A percentile compares a stretch with the other conserved stretches of the same genome.
These are phyloP conservation scores for Lachnellula occidentalis DNA, from an alignment of 2,329 filamentous ascomycete genomes.

Conservation along the genomic window DNA sequence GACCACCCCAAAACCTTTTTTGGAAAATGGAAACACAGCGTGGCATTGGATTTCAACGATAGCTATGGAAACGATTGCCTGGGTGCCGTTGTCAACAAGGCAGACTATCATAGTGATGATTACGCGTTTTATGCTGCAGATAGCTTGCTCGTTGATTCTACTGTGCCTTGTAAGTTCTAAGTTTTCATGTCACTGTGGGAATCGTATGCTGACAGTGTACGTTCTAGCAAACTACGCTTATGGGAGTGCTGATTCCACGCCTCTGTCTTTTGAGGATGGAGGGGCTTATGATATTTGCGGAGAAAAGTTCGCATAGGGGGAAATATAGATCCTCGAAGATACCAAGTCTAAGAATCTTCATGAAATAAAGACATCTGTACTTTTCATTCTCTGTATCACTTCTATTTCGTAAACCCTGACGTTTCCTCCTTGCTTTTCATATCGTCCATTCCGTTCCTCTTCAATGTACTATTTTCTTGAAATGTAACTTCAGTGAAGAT, in stretches of 20 bases:
- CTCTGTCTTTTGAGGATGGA: slow-evolving; percentile 14
- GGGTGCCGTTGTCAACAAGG: slow-evolving; percentile 10
- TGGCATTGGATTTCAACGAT: slow-evolving; percentile 12
- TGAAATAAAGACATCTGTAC: too few species aligned
- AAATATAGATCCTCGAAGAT: too few species aligned
- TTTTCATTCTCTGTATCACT: too few species aligned
- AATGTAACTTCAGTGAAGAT: too few species aligned
- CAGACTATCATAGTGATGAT: slow-evolving; percentile 18
- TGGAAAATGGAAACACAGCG: slow-evolving; percentile 18
- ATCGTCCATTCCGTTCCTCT: too few species aligned
- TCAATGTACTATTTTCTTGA: too few species aligned
- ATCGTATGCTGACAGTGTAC: neutral
- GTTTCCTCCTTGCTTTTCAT: too few species aligned
- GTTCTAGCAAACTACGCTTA: slow-evolving; percentile 13
- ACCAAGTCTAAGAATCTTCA: too few species aligned
- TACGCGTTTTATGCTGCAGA: slow-evolving; percentile 15
- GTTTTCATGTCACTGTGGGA: neutral
- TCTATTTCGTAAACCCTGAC: too few species aligned
- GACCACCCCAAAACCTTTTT: slow-evolving; percentile 17
- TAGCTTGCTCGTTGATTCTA: slow-evolving; percentile 9
- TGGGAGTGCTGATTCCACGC: slow-evolving; percentile 14
- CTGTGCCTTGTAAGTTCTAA: slow-evolving; percentile 15
- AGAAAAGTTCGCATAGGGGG: slow-evolving; percentile 2
- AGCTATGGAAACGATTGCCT: slow-evolving; percentile 15
- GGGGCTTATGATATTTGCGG: slow-evolving; percentile 16